Conservation (phyloP, 2,329 filamentous ascomycete species). For the Phoma sp. region DNA sequence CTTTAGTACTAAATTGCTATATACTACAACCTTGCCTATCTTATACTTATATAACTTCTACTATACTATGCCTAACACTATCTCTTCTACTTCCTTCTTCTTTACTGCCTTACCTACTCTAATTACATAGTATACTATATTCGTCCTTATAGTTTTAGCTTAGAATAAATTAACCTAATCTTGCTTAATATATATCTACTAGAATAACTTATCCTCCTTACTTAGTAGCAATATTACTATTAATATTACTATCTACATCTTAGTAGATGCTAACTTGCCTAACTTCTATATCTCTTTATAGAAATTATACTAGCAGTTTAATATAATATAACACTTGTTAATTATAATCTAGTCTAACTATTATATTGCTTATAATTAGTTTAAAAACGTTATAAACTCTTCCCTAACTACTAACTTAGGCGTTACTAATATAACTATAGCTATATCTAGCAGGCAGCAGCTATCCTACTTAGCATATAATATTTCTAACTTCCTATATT, state of each 20-base stretch:
- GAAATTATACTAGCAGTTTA: conserved; percentile 23
- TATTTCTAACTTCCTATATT: conserved; percentile 21
- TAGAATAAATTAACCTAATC: conserved; percentile 19
- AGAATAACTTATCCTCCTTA: conserved; percentile 21
- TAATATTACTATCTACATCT: conserved; percentile 32
- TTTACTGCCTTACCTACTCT: neutral
- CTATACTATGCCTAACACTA: conserved; percentile 4
- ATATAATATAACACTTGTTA: conserved; percentile 29
- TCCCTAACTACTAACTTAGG: conserved; percentile 30
- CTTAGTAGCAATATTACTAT: conserved; percentile 29
- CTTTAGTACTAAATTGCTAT: conserved; percentile 8
- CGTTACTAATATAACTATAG: conserved; percentile 31
- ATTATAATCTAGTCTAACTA: conserved; percentile 31
- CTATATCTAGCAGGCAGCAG: conserved; percentile 17
- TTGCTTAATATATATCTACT: conserved; percentile 14
- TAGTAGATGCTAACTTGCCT: conserved; percentile 18
- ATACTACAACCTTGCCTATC: conserved; percentile 14
- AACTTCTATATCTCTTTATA: conserved; percentile 22
- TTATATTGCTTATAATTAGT: conserved; percentile 19
- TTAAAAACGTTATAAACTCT: conserved; percentile 31
- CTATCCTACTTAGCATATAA: conserved; percentile 27
- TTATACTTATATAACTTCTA: conserved; percentile 7
- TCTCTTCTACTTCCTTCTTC: conserved; percentile 7
- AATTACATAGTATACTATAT: conserved; percentile 14
- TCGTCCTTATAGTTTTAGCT: conserved; percentile 8